Conservation (phyloP, 768 basidiomycete genomes). For the Cubamyces sp. region DNA sequence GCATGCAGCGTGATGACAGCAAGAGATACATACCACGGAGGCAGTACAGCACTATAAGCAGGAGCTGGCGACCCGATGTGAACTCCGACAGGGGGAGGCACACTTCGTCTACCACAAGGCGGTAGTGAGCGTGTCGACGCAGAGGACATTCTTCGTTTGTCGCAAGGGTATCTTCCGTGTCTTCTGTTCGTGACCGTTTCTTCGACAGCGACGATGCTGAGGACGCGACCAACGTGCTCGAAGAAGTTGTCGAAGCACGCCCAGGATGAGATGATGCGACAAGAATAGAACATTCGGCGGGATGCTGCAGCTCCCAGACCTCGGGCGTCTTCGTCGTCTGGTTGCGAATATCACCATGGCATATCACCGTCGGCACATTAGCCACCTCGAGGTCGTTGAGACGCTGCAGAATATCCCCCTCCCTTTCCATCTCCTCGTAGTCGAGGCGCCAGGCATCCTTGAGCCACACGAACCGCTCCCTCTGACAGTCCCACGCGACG, state of each 20-base stretch:
- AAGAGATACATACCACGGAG: neutral
- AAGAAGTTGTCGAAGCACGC: neutral
- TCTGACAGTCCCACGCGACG: slow-evolving; percentile 17
- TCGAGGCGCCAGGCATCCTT: slow-evolving; percentile 15
- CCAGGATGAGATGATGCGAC: neutral
- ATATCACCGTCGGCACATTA: slow-evolving; percentile 10
- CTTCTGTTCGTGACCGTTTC: neutral
- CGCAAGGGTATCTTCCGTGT: neutral
- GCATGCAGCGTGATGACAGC: no score
- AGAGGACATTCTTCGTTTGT: slow-evolving; percentile 4
- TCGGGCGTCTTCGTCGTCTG: neutral
- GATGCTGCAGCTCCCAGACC: neutral
- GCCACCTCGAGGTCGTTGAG: neutral
- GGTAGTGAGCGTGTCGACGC: slow-evolving; percentile 3
- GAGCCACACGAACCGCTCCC: neutral
- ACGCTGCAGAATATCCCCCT: neutral
- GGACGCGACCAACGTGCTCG: no score
- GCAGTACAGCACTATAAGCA: neutral
- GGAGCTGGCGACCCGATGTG: neutral
- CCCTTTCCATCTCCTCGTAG: neutral
- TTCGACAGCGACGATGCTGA: no score
- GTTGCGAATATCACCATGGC: slow-evolving; percentile 10
- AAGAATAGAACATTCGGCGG: neutral
- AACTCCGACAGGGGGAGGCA: neutral
- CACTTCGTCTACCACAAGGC: slow-evolving; percentile 9